These are phyloP conservation scores for Sophora flavescens DNA, from an alignment of 306 rosid genomes.

Conservation along the genomic window DNA sequence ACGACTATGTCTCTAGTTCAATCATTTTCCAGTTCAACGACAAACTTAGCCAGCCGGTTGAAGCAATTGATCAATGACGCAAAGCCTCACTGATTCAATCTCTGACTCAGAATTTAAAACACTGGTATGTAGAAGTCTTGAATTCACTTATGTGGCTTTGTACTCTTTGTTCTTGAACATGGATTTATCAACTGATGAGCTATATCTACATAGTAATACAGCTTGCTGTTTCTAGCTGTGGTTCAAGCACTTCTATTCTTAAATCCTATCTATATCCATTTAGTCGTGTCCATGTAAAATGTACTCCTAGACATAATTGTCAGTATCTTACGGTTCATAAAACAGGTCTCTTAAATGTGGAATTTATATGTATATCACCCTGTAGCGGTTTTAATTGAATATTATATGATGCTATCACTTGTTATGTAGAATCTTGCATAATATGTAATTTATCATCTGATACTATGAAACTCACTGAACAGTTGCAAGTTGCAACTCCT, in stretches of 20 bases:
- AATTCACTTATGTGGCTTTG: neutral
- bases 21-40: too few relatives aligned
- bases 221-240: neutral
- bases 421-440: too few relatives aligned
- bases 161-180: neutral
- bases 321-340: neutral
- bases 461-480: slow-evolving; percentile 15
- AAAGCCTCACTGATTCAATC: too few relatives aligned
- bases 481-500: slow-evolving; percentile 15
- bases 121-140: neutral
- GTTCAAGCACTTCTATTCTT: neutral
- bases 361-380: too few relatives aligned
- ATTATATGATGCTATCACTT: too few relatives aligned
- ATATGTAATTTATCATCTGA: neutral
- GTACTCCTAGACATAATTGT: neutral
- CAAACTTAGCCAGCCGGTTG: too few relatives aligned
- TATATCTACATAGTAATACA: neutral
- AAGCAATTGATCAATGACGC: too few relatives aligned
- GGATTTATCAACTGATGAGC: neutral
- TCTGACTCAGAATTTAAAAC: too few relatives aligned
- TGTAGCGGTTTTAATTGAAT: too few relatives aligned
- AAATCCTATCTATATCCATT: neutral
- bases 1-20: too few relatives aligned
- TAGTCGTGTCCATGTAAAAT: neutral
- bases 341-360: neutral